A percentile compares a stretch with the other conserved stretches of the same genome.
Conservation (phyloP, 345 rosid genomes). For the Psidium guajava region DNA sequence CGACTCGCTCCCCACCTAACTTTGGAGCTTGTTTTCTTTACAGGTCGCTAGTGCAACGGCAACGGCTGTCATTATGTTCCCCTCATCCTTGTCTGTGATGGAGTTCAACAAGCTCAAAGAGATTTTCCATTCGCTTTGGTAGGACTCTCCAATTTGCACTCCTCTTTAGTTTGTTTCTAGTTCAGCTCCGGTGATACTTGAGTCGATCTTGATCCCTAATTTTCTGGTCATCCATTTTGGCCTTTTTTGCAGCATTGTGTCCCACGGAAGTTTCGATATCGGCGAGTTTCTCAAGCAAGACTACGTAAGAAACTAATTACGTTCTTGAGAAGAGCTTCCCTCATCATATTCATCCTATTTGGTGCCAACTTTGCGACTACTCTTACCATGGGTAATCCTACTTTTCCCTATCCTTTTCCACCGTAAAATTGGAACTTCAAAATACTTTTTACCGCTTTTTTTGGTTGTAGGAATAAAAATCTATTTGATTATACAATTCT, state of each 20-base stretch:
- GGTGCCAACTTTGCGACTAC: constrained; percentile 81
- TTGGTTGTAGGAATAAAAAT: too few species aligned
- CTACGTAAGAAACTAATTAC: constrained; percentile 38
- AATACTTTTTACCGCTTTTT: neutral
- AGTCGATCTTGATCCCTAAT: neutral
- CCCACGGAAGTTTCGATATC: constrained; percentile 47
- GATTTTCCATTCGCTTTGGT: constrained; percentile 81
- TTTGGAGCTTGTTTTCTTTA: constrained; percentile 68
- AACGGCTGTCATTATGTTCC: constrained; percentile 87
- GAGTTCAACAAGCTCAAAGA: constrained; percentile 75
- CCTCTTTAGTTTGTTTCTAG: neutral
- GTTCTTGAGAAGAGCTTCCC: constrained; percentile 49
- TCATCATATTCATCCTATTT: constrained; percentile 68
- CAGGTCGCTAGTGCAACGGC: constrained; percentile 60
- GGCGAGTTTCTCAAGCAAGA: constrained; percentile 62
- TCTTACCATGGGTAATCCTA: constrained; percentile 55
- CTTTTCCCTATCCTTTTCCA: neutral
- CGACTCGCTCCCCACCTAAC: constrained; percentile 53
- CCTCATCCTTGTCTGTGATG: constrained; percentile 77
- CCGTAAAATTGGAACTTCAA: neutral
- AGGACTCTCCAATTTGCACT: neutral
- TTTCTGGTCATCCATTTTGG: neutral
- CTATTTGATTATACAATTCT: too few species aligned
- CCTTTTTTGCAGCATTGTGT: constrained; percentile 49
- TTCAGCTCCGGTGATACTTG: too few species aligned